phyloP scores from a whole-genome alignment of 495 filamentous ascomycete species.

The Hypoxylon fragiforme region DNA sequence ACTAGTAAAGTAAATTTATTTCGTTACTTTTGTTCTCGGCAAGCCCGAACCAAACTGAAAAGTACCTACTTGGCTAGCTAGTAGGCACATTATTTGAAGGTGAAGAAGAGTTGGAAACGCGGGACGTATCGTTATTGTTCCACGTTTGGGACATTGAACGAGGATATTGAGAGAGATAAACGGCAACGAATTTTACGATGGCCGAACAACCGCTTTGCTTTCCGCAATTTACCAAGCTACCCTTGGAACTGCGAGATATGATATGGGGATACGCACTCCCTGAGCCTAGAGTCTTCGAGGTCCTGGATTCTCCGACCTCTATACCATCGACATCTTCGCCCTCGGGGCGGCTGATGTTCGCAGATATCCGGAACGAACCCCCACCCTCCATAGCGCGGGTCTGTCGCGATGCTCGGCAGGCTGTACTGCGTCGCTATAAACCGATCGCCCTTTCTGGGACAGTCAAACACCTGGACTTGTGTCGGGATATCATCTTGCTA shows the following conservation, averaged over 20 bases:
- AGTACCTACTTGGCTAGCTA: not conserved
- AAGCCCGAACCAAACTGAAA: not conserved
- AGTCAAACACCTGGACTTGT: slow-evolving; percentile 52
- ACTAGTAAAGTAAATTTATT: slow-evolving; percentile 11
- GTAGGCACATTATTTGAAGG: slow-evolving; percentile 15
- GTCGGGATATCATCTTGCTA: slow-evolving; percentile 52
- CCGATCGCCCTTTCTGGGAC: slow-evolving; percentile 49
- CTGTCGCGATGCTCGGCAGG: slow-evolving; percentile 51
- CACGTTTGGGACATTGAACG: too few relatives aligned
- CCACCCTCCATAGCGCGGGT: slow-evolving; percentile 51
- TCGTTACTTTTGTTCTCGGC: slow-evolving; percentile 2
- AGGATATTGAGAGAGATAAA: not conserved
- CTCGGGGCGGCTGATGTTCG: slow-evolving; percentile 51
- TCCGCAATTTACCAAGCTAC: slow-evolving; percentile 36
- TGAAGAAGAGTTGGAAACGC: not conserved
- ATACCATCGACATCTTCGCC: slow-evolving; percentile 43
- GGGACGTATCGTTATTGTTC: too few relatives aligned
- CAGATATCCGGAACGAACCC: slow-evolving; percentile 51
- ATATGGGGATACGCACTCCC: slow-evolving; percentile 52
- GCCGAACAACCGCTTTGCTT: slow-evolving; percentile 15
- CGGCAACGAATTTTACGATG: slow-evolving; percentile 11
- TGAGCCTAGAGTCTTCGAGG: slow-evolving; percentile 52
- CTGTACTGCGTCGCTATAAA: slow-evolving; percentile 52
- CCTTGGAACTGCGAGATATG: slow-evolving; percentile 36
- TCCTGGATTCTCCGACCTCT: slow-evolving; percentile 50